Evolutionary conservation across 192 early-diverging fungal species (phyloP).

Genomic region (Coemansia umbellata): DNA sequence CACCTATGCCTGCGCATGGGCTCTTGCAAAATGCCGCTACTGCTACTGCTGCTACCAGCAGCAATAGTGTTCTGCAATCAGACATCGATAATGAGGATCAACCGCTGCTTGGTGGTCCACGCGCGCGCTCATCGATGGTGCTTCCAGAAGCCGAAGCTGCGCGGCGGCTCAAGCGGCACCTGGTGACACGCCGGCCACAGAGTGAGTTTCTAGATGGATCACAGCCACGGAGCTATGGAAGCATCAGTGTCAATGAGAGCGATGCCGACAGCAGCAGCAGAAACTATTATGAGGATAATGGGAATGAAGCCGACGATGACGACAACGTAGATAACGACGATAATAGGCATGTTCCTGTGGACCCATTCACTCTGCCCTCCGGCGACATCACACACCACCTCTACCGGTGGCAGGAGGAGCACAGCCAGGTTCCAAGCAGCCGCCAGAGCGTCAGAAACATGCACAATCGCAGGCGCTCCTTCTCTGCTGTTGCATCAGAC

Average conservation of each 20-base stretch:
- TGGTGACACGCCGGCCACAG: slow-evolving; percentile 56
- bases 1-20: slow-evolving; percentile 6
- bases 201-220: slow-evolving; percentile 31
- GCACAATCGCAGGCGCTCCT: slow-evolving; percentile 33
- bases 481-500: slow-evolving; percentile 49
- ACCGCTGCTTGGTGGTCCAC: not conserved
- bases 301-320: slow-evolving; percentile 7
- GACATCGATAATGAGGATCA: slow-evolving; percentile 12
- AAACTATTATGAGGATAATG: slow-evolving; percentile 9
- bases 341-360: slow-evolving; percentile 23
- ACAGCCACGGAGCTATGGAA: slow-evolving; percentile 44
- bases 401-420: slow-evolving; percentile 82
- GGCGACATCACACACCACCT: slow-evolving; percentile 84
- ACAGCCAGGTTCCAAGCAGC: slow-evolving; percentile 3
- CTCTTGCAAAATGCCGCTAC: not conserved
- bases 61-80: not conserved
- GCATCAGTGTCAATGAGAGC: slow-evolving; percentile 16
- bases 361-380: slow-evolving; percentile 58
- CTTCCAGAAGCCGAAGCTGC: slow-evolving; percentile 50
- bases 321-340: slow-evolving; percentile 18
- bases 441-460: slow-evolving; percentile 10
- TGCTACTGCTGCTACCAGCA: not conserved
- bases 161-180: slow-evolving; percentile 65
- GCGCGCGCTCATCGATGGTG: slow-evolving; percentile 25
- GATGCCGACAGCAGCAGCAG: slow-evolving; percentile 9